Evolutionary conservation across 345 rosid species (phyloP).

Genomic region (Lumnitzera littorea): DNA sequence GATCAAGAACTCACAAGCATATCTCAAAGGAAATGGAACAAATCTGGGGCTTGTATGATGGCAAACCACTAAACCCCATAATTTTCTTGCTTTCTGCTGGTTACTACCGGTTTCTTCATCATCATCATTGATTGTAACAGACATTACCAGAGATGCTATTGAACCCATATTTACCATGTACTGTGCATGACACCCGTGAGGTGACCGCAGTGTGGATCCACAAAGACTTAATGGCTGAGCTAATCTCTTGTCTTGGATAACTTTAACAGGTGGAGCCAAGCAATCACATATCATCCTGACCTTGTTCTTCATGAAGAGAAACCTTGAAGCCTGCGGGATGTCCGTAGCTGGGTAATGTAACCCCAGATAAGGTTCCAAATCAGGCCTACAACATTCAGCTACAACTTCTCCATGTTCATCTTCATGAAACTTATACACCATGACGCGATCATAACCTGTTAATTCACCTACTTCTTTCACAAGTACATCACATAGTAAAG

Average conservation of each 20-base stretch:
- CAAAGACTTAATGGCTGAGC: constrained; percentile 62
- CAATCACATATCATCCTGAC: constrained; percentile 87
- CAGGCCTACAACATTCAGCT: constrained; percentile 49
- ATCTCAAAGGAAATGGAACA: constrained; percentile 73
- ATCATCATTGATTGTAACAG: constrained; percentile 64
- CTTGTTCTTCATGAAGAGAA: constrained; percentile 76
- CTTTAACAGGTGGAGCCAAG: constrained; percentile 47
- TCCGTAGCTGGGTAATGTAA: constrained; percentile 85
- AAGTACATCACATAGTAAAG: constrained; percentile 49
- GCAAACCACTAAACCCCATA: constrained; percentile 94
- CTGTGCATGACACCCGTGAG: constrained; percentile 79
- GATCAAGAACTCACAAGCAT: constrained; percentile 78
- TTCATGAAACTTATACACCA: constrained; percentile 82
- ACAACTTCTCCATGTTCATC: constrained; percentile 93
- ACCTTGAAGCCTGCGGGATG: constrained; percentile 85
- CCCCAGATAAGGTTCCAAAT: constrained; percentile 66
- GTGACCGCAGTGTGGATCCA: constrained; percentile 77
- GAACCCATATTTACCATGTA: constrained; percentile 88
- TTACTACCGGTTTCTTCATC: constrained; percentile 33
- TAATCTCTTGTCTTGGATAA: constrained; percentile 56
- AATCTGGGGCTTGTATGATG: constrained; percentile 70
- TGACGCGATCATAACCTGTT: constrained; percentile 77
- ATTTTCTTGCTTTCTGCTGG: constrained; percentile 39
- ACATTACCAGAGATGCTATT: constrained; percentile 77
- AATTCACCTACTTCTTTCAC: constrained; percentile 73